Conservation (phyloP, 805 yeast genomes). For the Saturnispora besseyi region DNA sequence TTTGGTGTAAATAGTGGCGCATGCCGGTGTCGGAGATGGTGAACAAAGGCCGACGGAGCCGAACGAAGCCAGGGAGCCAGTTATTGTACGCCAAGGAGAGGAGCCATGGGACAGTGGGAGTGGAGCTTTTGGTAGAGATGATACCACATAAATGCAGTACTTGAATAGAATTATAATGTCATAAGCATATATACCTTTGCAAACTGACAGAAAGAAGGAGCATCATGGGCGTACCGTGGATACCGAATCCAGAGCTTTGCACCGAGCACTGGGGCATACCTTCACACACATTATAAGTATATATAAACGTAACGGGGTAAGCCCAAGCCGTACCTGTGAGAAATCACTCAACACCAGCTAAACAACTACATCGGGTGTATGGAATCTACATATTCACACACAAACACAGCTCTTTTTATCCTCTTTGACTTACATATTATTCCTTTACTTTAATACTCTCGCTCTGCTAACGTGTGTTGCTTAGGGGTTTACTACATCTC, state of each 20-base stretch:
- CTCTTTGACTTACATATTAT: too few species aligned
- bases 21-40: background rate
- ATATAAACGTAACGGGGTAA: background rate
- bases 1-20: background rate
- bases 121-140: background rate
- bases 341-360: slow-evolving; percentile 2
- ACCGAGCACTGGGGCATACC: background rate
- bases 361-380: background rate
- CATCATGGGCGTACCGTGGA: background rate
- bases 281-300: background rate
- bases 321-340: background rate
- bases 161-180: too few species aligned
- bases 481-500: too few species aligned
- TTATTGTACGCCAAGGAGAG: background rate
- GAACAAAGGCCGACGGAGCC: background rate
- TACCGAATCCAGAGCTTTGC: background rate
- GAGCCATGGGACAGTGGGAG: background rate
- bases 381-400: background rate
- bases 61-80: background rate
- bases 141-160: too few species aligned
- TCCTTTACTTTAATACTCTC: too few species aligned
- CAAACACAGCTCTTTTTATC: too few species aligned
- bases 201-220: background rate
- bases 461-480: too few species aligned
- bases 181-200: background rate